phyloP scores from a whole-genome alignment of 2,329 filamentous ascomycete species.

The Chaetomium globosum region DNA sequence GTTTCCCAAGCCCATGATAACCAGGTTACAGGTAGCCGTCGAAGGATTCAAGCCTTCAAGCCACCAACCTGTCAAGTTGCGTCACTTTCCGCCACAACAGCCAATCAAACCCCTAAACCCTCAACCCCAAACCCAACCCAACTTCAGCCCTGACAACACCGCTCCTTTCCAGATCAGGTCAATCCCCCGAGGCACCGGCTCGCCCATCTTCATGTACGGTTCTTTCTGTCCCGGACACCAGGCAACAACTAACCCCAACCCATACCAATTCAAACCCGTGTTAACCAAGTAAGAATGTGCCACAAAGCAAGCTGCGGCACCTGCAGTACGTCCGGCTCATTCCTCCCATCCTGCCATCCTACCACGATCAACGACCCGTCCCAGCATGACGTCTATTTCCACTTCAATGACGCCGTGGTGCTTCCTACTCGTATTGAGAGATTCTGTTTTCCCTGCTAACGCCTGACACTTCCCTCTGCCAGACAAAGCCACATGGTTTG shows the following conservation, averaged over 20 bases:
- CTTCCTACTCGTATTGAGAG: background rate
- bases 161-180: no score
- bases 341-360: background rate
- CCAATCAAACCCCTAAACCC: no score
- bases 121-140: no score
- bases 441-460: background rate
- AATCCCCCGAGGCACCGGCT: no score
- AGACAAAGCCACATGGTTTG: constrained; percentile 32
- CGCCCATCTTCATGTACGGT: no score
- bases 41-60: no score
- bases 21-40: no score
- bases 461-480: background rate
- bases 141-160: no score
- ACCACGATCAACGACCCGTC: background rate
- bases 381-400: background rate
- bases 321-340: constrained; percentile 13
- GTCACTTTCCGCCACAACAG: no score
- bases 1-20: no score
- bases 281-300: constrained; percentile 16
- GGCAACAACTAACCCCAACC: background rate
- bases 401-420: background rate
- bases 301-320: constrained; percentile 21
- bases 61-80: no score
- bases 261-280: background rate
- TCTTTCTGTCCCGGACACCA: no score